Base-by-base conservation (phyloP, 768 basidiomycete genomes). In the Butyriboletus loyo region DNA sequence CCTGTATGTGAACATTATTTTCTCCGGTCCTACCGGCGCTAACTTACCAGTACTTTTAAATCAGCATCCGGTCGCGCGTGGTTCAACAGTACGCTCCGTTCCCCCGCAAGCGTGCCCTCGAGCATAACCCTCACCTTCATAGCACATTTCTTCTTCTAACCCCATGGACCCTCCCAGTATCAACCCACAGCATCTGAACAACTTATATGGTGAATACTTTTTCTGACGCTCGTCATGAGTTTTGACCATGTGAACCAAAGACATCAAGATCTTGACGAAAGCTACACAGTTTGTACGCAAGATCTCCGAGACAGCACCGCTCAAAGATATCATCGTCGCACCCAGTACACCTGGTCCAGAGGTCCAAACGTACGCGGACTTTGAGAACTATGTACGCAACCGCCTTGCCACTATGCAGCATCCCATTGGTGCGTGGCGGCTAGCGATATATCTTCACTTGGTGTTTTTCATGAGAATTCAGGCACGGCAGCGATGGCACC, bases 271-370 rank as follows among this genome's bases (percentile, higher is more conserved):
- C 35, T 7, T 60, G 41, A 58, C 60, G 17, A 60, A 62, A 30
- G 60, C 51, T 1, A 4, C 36, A 15, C 38, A 35, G 19, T 60
- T 61, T 37, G 50, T 39, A 21, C 58, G 59, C 31, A 52, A 49
- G 32, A 47, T 60, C 22, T 52, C 58, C 2, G 36, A 60, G 39
- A 61, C 59, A 5, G 58, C 46, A 15, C 58, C 59, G 2, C 58
- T 60, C 7, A 61, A 45, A 38, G 47, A 52, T 27, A 39, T 60
- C 7, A 58, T 61, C n/a, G 49, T 58, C 24, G n/a, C 35, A 13
- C 60, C 60, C 7, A 62, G 60, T 14, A 59, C 52, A 10, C 59
- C 59, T 24, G 60, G 60, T 13, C 60, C 55, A 38, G 60, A 62
- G 15, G 55, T 60, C 19, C 42, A 56, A 42, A 61, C 58, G 2